Evolutionary conservation across 306 rosid genomes (phyloP).

Genomic region (Begonia fuchsioides): DNA sequence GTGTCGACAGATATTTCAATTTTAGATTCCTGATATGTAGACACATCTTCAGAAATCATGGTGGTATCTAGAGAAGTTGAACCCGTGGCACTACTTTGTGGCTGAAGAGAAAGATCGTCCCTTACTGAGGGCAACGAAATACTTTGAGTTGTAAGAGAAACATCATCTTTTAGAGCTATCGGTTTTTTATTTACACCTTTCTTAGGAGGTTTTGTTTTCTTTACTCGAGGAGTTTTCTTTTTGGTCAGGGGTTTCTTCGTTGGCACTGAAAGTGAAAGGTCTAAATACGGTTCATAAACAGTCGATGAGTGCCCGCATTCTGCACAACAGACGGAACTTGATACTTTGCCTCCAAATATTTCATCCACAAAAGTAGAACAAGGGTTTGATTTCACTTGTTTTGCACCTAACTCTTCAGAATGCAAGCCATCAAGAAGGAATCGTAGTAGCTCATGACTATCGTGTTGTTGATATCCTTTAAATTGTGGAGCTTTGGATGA

Average conservation of each 20-base stretch:
- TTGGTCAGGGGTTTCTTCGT: slow-evolving; percentile 54
- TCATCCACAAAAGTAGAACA: slow-evolving; percentile 53
- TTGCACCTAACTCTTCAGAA: slow-evolving; percentile 54
- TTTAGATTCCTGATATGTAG: slow-evolving; percentile 29
- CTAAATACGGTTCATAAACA: slow-evolving; percentile 79
- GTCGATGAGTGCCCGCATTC: slow-evolving; percentile 84
- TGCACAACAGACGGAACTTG: slow-evolving; percentile 66
- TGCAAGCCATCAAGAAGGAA: slow-evolving; percentile 76
- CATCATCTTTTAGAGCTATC: slow-evolving; percentile 32
- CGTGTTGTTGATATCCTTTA: slow-evolving; percentile 89
- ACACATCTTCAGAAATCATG: slow-evolving; percentile 17
- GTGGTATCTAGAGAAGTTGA: slow-evolving; percentile 22
- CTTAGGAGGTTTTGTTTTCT: slow-evolving; percentile 63
- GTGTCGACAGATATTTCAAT: slow-evolving; percentile 28
- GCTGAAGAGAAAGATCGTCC: slow-evolving; percentile 26
- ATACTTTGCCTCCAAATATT: slow-evolving; percentile 77
- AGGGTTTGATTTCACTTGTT: slow-evolving; percentile 28
- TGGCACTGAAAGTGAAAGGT: slow-evolving; percentile 88
- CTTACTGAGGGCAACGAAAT: slow-evolving; percentile 25
- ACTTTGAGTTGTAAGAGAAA: slow-evolving; percentile 21
- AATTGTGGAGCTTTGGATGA: slow-evolving; percentile 85
- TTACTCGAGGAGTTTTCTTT: slow-evolving; percentile 38
- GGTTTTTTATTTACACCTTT: slow-evolving; percentile 43
- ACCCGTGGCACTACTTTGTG: slow-evolving; percentile 24
- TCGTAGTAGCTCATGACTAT: slow-evolving; percentile 84